Percentiles rank a stretch among this genome's conserved stretches.
phyloP scores from a whole-genome alignment of 2,329 filamentous ascomycete genomes.

The Curvularia lunata region DNA sequence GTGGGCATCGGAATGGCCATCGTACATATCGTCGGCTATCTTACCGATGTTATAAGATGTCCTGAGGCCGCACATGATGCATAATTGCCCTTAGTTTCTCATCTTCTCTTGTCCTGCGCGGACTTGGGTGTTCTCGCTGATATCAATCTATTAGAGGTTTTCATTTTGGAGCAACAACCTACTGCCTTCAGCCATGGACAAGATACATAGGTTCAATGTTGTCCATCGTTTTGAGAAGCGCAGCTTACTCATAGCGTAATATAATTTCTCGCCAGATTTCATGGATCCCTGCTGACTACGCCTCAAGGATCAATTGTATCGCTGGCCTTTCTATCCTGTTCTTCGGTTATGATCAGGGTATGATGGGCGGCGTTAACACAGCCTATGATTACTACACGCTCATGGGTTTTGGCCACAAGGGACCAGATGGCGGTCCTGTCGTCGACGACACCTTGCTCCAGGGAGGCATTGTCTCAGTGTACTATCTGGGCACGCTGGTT shows the following conservation, averaged over 20 bases:
- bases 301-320: slow-evolving; percentile 35
- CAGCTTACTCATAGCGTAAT: slow-evolving; percentile 33
- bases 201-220: slow-evolving; percentile 36
- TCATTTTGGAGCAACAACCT: not conserved
- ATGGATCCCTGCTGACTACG: not conserved
- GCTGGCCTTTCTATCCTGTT: slow-evolving; percentile 42
- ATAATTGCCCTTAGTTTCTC: not conserved
- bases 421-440: slow-evolving; percentile 30
- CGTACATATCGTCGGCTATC: not conserved
- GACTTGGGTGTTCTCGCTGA: not conserved
- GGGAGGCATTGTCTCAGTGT: slow-evolving; percentile 44
- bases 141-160: not conserved
- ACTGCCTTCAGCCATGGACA: slow-evolving; percentile 23
- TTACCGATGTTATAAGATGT: slow-evolving; percentile 2
- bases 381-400: slow-evolving; percentile 40
- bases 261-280: fast-evolving
- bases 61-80: not conserved
- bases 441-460: slow-evolving; percentile 37
- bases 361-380: slow-evolving; percentile 46
- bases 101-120: not conserved
- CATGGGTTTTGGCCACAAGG: slow-evolving; percentile 41
- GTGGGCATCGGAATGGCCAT: not conserved
- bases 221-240: slow-evolving; percentile 38
- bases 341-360: slow-evolving; percentile 45
- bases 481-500: slow-evolving; percentile 40